These are phyloP conservation scores for Microbotryomycetes sp. DNA, from an alignment of 1,284 basidiomycete species.

Conservation along the genomic window DNA sequence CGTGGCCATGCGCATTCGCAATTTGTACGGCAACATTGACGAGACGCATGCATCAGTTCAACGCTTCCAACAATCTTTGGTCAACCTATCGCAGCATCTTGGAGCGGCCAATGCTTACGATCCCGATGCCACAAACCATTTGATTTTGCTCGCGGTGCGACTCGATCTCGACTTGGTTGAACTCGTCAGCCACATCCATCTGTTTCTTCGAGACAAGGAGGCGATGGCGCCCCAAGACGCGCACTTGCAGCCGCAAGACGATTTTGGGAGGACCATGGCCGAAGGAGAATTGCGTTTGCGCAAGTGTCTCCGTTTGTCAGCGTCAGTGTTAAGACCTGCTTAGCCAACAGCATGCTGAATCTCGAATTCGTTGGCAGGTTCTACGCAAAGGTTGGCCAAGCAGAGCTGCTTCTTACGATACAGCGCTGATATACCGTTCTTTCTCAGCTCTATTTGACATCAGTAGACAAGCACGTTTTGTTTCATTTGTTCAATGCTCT, in stretches of 20 bases:
- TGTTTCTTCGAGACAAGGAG: slow-evolving; percentile 1
- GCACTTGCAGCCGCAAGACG: slow-evolving; percentile 4
- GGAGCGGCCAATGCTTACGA: background rate
- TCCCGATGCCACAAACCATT: slow-evolving; percentile 18
- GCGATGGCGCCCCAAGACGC: background rate
- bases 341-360: background rate
- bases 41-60: slow-evolving; percentile 21
- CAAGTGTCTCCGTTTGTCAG: slow-evolving; percentile 23
- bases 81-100: slow-evolving; percentile 1
- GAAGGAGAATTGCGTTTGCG: slow-evolving; percentile 19
- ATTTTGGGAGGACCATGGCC: slow-evolving; percentile 3
- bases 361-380: slow-evolving; percentile 1
- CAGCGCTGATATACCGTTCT: too few relatives aligned
- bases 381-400: slow-evolving; percentile 15
- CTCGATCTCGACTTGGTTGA: slow-evolving; percentile 19
- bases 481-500: slow-evolving; percentile 20
- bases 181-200: slow-evolving; percentile 12
- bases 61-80: slow-evolving; percentile 23
- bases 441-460: slow-evolving; percentile 18
- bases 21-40: slow-evolving; percentile 18
- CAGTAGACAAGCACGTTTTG: slow-evolving; percentile 25
- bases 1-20: slow-evolving; percentile 12
- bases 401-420: too few relatives aligned
- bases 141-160: slow-evolving; percentile 22
- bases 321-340: slow-evolving; percentile 7